Evolutionary conservation across 2,329 filamentous ascomycete genomes (phyloP), one percentile per base, ranked within the genome.

Genomic region (Fusarium tanahbumbuense): DNA sequence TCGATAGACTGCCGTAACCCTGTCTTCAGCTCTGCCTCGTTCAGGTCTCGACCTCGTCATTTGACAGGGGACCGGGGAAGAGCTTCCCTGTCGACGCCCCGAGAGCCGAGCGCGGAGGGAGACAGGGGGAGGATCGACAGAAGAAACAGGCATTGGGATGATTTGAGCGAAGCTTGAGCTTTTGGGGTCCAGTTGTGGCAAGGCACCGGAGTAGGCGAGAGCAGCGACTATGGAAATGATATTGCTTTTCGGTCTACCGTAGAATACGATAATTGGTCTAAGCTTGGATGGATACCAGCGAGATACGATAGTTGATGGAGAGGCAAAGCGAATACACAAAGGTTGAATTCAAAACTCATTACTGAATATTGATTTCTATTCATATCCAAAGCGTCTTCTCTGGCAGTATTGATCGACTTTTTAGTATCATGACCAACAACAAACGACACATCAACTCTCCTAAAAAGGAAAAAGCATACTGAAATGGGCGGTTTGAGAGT

Each of bases 21-120:
- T 71, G 64, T 20, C 8, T 34, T 70, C 68, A 70, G 68, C 68
- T 71, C 45, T 64, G 56, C 61, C 61, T 54, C 64, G 27, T 41
- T 37, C 28, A 25, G 59, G 68, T 60, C 56, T 61, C 46, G 64
- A 41, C 67, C 67, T 50, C 32, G 25, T 42, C 28, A 25, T 28
- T 20, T 9, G 60, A 45, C 50, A 60, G 44, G 54, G 53, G 30
- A 13, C 5, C n/a, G 8, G 23, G 22, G 18, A 25, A 27, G 12
- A 23, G 5, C 5, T 47, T 22, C 41, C 52, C 41, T 34, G 40
- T 32, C 25, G 20, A 37, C 23, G 32, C 30, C 30, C 30, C 25
- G 42, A 25, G 27, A 42, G 28, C 45, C 23, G 55, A 49, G 56
- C 50, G 32, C 30, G 46, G 34, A 32, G 58, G 41, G 30, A 25